Base-by-base conservation (phyloP, 2,329 filamentous ascomycete species). In the Biscogniauxia mediterranea region DNA sequence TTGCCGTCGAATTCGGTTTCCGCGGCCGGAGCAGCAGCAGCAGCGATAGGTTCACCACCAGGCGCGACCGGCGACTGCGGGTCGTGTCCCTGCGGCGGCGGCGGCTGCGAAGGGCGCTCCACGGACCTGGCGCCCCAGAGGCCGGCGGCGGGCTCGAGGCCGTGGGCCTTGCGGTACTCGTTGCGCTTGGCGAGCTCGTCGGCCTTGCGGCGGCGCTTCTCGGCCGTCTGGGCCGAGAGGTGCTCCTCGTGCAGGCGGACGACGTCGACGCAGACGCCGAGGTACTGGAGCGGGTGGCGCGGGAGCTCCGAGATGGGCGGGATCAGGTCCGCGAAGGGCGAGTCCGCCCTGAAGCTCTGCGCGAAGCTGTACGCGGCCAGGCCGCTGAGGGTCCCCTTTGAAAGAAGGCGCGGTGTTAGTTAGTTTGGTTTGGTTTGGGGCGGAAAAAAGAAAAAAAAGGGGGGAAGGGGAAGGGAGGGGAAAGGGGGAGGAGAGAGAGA, bases 101-200 rank as follows among this genome's bases (percentile, higher is more conserved):
- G 46, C 11, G 32, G 53, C n/a, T n/a, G n/a, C n/a, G n/a, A n/a
- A n/a, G 28, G 62, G 21, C 19, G 50, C 42, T 68, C 57, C 50
- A 74, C 72, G 53, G 69, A 73, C 52, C 53, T 61, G 57, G 52
- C 58, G 32, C 66, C 66, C 58, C 67, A 70, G 54, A 71, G 62
- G 7, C 71, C 68, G 9, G 58, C 62, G 11, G 66, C 65, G 53
- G 70, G 60, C 74, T 93, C 89, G 71, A 96, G 76, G 9, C 92
- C 93, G 80, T 97, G 92, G 63, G 90, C 92, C 77, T 92, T 89
- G 70, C 93, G 87, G 78, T 92, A 99, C 76, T 91, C 88, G 63
- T 85, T 85, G 70, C 94, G 85, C 85, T 97, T 97, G 75, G 89
- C 85, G 26, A 95, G 89, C 78, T 99, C 95, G 68, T 97, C 92